These are phyloP conservation scores for Hevea brasiliensis DNA, from an alignment of 345 rosid species.

Conservation along the genomic window DNA sequence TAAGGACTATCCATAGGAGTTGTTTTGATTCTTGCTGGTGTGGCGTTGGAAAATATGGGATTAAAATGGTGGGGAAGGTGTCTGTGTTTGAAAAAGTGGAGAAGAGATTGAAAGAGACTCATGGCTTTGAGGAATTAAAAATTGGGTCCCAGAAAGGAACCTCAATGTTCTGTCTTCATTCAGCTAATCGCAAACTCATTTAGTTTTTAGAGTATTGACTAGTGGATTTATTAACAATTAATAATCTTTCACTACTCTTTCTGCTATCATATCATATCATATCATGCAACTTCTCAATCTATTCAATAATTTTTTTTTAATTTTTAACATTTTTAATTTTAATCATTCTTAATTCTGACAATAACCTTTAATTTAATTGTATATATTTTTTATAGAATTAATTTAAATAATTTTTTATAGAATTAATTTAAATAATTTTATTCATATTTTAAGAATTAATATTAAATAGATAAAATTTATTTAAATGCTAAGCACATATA, in stretches of 20 bases:
- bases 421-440: no score
- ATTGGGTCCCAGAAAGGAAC: not conserved
- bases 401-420: no score
- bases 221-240: not conserved
- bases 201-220: not conserved
- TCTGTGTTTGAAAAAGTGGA: slow-evolving; percentile 1
- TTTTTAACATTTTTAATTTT: no score
- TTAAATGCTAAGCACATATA: no score
- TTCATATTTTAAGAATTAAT: no score
- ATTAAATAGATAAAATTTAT: no score
- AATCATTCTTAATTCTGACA: no score
- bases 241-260: not conserved
- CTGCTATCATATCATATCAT: not conserved
- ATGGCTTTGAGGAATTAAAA: slow-evolving; percentile 7
- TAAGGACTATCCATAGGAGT: not conserved
- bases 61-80: not conserved
- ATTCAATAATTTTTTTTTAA: no score
- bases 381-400: no score
- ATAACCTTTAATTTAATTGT: no score
- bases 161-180: slow-evolving; percentile 6
- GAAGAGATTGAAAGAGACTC: not conserved
- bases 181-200: slow-evolving; percentile 1
- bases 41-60: not conserved
- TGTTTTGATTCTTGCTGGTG: not conserved
- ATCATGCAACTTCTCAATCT: not conserved